A percentile compares a stretch with the other conserved stretches of the same genome.
phyloP scores from a whole-genome alignment of 441 rosid species.

The Sinapis alba region DNA sequence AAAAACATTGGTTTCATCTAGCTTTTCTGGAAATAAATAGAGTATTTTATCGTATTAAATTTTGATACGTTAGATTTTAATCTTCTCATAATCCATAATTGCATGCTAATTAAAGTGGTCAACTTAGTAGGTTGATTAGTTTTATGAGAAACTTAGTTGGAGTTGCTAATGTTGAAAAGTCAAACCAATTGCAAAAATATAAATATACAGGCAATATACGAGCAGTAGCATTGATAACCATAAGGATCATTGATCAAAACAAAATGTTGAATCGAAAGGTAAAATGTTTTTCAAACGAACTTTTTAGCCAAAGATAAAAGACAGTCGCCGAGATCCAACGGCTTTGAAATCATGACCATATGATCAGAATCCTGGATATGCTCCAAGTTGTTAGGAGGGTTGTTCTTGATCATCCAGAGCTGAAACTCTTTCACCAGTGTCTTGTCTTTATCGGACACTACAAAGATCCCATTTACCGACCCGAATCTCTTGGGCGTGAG shows the following conservation, averaged over 20 bases:
- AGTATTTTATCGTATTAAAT: background rate
- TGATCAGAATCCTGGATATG: conserved; percentile 53
- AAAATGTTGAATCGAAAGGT: conserved; percentile 7
- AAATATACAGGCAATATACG: background rate
- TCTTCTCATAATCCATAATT: conserved; percentile 2
- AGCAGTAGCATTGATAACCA: conserved; percentile 1
- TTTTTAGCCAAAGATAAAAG: conserved; percentile 38
- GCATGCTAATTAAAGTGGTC: conserved; percentile 5
- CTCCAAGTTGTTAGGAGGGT: conserved; percentile 52
- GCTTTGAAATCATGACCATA: conserved; percentile 53
- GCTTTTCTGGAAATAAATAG: background rate
- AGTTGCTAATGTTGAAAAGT: conserved; percentile 1
- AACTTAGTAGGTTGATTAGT: conserved; percentile 9
- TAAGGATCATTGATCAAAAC: background rate
- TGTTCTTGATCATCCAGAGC: conserved; percentile 49
- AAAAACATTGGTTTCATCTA: background rate
- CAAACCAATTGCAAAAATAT: background rate
- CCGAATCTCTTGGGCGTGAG: conserved; percentile 42
- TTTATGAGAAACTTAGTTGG: background rate
- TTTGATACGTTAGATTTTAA: background rate
- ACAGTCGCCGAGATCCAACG: conserved; percentile 23
- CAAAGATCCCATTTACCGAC: conserved; percentile 44
- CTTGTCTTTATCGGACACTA: conserved; percentile 45
- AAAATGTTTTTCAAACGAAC: conserved; percentile 13
- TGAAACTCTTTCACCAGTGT: conserved; percentile 35